Conservation (phyloP, 179 eudicot species). For the Beta corolliflora region DNA sequence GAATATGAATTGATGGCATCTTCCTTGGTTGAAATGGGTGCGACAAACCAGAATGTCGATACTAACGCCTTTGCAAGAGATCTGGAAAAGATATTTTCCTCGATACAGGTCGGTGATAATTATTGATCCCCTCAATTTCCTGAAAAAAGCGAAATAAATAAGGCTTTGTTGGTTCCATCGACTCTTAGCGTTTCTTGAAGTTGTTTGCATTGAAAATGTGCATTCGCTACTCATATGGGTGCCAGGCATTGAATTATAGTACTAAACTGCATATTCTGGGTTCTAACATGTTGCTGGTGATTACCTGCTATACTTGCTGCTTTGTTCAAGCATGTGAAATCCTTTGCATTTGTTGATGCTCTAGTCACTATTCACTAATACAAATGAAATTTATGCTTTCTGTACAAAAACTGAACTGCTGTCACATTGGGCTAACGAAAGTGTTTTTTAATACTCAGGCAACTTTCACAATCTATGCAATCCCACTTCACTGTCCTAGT, state of each 20-base stretch:
- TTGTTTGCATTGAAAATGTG: neutral
- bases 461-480: neutral
- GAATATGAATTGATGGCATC: constrained; percentile 93
- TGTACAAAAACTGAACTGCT: neutral
- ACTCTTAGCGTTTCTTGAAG: neutral
- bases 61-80: constrained; percentile 77
- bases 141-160: neutral
- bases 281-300: neutral
- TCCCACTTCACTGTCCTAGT: neutral
- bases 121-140: constrained; percentile 11
- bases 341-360: too few species aligned
- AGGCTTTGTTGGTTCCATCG: neutral
- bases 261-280: neutral
- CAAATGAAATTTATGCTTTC: neutral
- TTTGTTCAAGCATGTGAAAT: too few species aligned
- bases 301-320: too few species aligned
- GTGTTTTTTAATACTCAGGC: neutral
- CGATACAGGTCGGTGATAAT: constrained; percentile 63
- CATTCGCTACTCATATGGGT: neutral
- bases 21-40: constrained; percentile 92
- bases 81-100: constrained; percentile 78
- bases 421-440: neutral
- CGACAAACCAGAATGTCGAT: constrained; percentile 75
- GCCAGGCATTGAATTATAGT: neutral
- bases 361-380: too few species aligned